These are phyloP conservation scores for Leccinum disarticulatum DNA, from an alignment of 768 basidiomycete genomes.

Conservation along the genomic window DNA sequence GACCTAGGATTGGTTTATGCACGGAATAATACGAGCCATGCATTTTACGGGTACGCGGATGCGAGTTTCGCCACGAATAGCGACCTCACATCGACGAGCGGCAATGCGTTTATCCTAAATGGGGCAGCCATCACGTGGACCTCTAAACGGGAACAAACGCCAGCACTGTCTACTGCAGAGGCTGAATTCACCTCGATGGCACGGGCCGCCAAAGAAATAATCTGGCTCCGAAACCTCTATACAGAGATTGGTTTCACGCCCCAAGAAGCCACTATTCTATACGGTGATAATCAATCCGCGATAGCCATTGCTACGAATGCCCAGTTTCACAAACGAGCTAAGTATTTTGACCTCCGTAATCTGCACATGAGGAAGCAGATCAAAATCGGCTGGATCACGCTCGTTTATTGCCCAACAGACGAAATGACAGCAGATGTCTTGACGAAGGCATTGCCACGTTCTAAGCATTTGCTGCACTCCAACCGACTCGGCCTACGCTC, in stretches of 20 bases:
- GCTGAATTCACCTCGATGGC: not conserved
- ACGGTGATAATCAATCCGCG: not conserved
- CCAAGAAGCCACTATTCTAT: not conserved
- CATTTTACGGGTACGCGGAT: not conserved
- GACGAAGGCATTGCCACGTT: not conserved
- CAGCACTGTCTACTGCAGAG: not conserved
- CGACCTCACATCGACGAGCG: not conserved
- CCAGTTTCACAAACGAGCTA: not conserved
- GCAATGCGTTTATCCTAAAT: not conserved
- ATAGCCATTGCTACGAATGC: not conserved
- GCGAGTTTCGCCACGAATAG: not conserved
- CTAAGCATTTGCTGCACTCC: not conserved
- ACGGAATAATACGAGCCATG: not conserved
- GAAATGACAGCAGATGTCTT: not conserved
- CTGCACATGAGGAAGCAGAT: not conserved
- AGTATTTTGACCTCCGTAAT: not conserved
- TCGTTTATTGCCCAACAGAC: not conserved
- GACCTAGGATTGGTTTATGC: not conserved
- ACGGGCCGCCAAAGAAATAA: not conserved
- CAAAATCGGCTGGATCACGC: not conserved
- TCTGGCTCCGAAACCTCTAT: not conserved
- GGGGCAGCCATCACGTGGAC: not conserved
- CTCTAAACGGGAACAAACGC: not conserved
- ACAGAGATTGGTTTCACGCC: not conserved
- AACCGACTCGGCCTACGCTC: not conserved